Evolutionary conservation across 495 filamentous ascomycete genomes (phyloP).

Genomic region (Tuber indicum): DNA sequence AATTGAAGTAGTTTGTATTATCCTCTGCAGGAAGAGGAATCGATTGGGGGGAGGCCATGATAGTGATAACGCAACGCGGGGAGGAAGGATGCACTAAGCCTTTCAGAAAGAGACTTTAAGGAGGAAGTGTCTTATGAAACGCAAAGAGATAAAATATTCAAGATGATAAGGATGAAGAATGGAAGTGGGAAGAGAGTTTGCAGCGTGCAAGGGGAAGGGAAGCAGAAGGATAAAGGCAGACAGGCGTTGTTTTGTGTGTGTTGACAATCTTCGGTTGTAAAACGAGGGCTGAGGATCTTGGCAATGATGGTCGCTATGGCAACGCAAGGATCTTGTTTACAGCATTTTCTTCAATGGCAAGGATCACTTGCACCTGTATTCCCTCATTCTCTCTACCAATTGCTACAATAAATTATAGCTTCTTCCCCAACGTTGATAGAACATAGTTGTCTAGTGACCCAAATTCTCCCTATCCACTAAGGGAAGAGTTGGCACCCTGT

Average conservation of each 20-base stretch:
- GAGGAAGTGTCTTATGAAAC: slow-evolving; percentile 19
- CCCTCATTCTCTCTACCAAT: not conserved
- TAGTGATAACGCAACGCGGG: not conserved
- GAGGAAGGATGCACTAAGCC: not conserved
- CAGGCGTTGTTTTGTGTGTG: slow-evolving; percentile 29
- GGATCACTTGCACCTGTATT: not conserved
- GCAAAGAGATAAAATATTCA: slow-evolving; percentile 13
- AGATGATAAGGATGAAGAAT: slow-evolving; percentile 20
- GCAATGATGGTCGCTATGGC: slow-evolving; percentile 26
- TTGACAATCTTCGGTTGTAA: slow-evolving; percentile 9
- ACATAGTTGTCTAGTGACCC: not conserved
- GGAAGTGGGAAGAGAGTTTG: slow-evolving; percentile 16
- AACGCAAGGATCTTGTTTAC: slow-evolving; percentile 21
- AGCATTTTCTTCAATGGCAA: not conserved
- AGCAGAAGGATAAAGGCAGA: slow-evolving; percentile 27
- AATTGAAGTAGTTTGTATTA: slow-evolving; percentile 35
- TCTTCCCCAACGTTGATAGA: not conserved
- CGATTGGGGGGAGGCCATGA: slow-evolving; percentile 25
- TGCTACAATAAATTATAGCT: not conserved
- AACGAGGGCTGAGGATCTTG: not conserved
- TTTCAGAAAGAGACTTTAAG: not conserved
- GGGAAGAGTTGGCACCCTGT: not conserved
- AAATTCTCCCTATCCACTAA: not conserved
- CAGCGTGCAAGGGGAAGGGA: slow-evolving; percentile 21
- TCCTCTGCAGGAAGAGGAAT: slow-evolving; percentile 36